Evolutionary conservation across 2,329 filamentous ascomycete genomes (phyloP).

Genomic region (Pyrenophora tritici-repentis): DNA sequence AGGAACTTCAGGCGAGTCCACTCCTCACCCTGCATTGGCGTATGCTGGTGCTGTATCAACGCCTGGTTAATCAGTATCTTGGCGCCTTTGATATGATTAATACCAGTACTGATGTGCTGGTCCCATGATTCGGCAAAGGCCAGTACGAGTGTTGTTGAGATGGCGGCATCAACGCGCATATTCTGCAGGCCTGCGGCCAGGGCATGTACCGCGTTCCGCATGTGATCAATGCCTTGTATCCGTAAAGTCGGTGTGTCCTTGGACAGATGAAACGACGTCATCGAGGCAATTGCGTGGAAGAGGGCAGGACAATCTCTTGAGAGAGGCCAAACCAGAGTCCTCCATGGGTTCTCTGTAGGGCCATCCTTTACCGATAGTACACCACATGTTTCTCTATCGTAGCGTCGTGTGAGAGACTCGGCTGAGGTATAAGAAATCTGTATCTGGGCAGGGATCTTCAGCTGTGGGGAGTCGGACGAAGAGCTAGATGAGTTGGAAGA

Average conservation of each 20-base stretch:
- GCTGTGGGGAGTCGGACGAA: slow-evolving; percentile 32
- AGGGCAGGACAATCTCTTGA: slow-evolving; percentile 67
- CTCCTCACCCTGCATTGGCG: slow-evolving; percentile 49
- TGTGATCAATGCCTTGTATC: slow-evolving; percentile 69
- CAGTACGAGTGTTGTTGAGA: slow-evolving; percentile 71
- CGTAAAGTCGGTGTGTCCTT: slow-evolving; percentile 62
- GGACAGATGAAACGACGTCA: slow-evolving; percentile 71
- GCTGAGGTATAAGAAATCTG: slow-evolving; percentile 58
- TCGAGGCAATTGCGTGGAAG: slow-evolving; percentile 69
- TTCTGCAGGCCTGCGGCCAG: slow-evolving; percentile 64
- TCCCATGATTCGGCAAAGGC: slow-evolving; percentile 76
- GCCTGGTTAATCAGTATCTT: slow-evolving; percentile 67
- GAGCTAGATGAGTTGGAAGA: slow-evolving; percentile 44
- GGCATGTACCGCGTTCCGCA: slow-evolving; percentile 65
- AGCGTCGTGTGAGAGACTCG: slow-evolving; percentile 67
- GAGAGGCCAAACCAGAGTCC: slow-evolving; percentile 71
- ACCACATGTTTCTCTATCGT: slow-evolving; percentile 69
- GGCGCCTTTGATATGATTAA: slow-evolving; percentile 70
- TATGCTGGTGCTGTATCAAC: slow-evolving; percentile 54
- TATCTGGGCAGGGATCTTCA: slow-evolving; percentile 50
- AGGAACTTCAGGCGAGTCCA: slow-evolving; percentile 65
- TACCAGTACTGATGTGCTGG: slow-evolving; percentile 69
- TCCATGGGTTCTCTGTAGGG: slow-evolving; percentile 71
- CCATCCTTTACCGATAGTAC: slow-evolving; percentile 74
- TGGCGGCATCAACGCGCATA: slow-evolving; percentile 67